phyloP scores from a whole-genome alignment of 176 grass and related monocot species.

The Triticum timopheevii region DNA sequence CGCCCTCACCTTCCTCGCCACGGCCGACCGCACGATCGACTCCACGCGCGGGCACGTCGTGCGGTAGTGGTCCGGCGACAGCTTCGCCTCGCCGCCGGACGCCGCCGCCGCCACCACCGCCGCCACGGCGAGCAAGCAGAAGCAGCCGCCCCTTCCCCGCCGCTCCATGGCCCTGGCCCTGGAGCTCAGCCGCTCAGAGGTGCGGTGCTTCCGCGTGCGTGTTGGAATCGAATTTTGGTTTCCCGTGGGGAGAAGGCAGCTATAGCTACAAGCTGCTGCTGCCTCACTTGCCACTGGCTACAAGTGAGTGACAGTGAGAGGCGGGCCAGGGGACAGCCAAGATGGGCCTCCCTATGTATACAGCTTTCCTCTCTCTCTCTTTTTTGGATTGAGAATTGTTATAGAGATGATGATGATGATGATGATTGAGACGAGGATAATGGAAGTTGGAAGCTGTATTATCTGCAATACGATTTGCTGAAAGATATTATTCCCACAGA shows the following conservation, averaged over 20 bases:
- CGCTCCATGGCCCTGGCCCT: constrained; percentile 13
- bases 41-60: constrained; percentile 57
- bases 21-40: constrained; percentile 42
- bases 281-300: neutral
- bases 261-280: neutral
- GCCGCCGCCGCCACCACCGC: neutral
- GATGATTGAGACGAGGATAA: neutral
- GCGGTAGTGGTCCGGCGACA: constrained; percentile 44
- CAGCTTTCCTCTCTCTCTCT: neutral
- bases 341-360: neutral
- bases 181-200: too few species aligned
- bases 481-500: neutral
- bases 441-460: neutral
- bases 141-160: constrained; percentile 6
- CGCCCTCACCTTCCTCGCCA: constrained; percentile 44
- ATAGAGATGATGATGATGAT: neutral
- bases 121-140: neutral
- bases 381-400: neutral
- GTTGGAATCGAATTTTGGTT: neutral
- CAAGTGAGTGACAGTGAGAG: neutral
- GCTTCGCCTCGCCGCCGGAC: neutral
- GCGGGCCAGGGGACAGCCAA: neutral
- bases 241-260: neutral
- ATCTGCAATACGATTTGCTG: neutral
- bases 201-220: neutral